These are phyloP conservation scores for Colletotrichum sp. DNA, from an alignment of 2,329 filamentous ascomycete species.

Conservation along the genomic window DNA sequence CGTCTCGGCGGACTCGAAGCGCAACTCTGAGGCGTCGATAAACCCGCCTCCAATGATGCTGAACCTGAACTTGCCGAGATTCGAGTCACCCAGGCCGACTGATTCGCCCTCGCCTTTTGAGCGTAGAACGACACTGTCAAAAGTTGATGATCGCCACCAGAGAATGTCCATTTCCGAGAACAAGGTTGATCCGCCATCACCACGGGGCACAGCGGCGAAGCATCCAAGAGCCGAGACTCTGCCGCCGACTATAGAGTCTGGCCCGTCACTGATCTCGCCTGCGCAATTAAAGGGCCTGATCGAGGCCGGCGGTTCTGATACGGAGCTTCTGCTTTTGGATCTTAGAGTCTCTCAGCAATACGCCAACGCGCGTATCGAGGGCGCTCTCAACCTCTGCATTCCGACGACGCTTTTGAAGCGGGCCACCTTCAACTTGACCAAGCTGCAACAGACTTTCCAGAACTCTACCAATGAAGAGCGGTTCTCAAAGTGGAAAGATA, in stretches of 20 bases:
- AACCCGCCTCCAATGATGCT: conserved; percentile 38
- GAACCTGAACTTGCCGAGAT: conserved; percentile 43
- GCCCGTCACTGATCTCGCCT: conserved; percentile 57
- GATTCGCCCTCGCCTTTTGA: conserved; percentile 39
- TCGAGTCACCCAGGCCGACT: conserved; percentile 39
- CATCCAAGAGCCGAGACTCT: conserved; percentile 53
- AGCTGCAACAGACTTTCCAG: conserved; percentile 86
- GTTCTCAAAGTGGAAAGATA: conserved; percentile 78
- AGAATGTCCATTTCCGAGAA: conserved; percentile 59
- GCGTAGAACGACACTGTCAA: conserved; percentile 38
- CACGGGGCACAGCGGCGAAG: conserved; percentile 20
- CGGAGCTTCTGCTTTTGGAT: conserved; percentile 75
- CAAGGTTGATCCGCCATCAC: conserved; percentile 44
- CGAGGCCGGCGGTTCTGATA: conserved; percentile 36
- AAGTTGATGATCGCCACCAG: conserved; percentile 55
- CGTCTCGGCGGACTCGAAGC: conserved; percentile 58
- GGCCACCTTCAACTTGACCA: conserved; percentile 87
- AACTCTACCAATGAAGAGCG: conserved; percentile 69
- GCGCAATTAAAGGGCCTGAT: conserved; percentile 63
- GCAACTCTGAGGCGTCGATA: conserved; percentile 54
- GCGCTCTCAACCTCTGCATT: conserved; percentile 92
- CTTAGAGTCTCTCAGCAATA: conserved; percentile 87
- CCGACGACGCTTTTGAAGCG: conserved; percentile 93
- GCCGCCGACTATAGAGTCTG: conserved; percentile 53
- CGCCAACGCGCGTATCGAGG: conserved; percentile 72